These are phyloP conservation scores for Lactuca sativa DNA, from an alignment of 129 eudicot genomes.

Conservation along the genomic window DNA sequence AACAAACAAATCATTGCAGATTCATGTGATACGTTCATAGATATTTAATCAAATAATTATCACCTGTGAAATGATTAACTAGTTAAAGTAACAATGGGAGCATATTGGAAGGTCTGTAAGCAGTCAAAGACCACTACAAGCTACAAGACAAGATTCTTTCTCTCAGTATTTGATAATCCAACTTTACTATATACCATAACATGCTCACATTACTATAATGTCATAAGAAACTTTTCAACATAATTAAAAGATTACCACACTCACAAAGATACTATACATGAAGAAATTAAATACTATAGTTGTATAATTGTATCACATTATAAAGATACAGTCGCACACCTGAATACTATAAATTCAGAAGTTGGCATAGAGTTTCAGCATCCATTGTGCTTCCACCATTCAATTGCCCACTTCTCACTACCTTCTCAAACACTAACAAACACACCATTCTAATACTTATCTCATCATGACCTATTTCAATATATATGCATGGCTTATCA, in stretches of 20 bases:
- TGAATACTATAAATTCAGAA: conserved; percentile 51
- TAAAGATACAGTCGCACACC: conserved; percentile 18
- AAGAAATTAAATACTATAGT: background rate
- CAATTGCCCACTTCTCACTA: conserved; percentile 6
- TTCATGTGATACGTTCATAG: conserved; percentile 12
- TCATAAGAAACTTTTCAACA: background rate
- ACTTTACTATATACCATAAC: conserved; percentile 16
- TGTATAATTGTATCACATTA: background rate
- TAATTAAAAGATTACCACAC: background rate
- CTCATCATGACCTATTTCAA: conserved; percentile 37
- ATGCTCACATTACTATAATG: conserved; percentile 18
- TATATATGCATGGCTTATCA: conserved; percentile 18
- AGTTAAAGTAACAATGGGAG: conserved; percentile 38
- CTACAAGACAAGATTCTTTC: conserved; percentile 27
- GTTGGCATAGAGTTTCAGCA: conserved; percentile 32
- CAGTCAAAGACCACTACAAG: conserved; percentile 26
- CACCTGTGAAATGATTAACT: conserved; percentile 22
- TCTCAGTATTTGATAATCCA: conserved; percentile 7
- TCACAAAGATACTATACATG: background rate
- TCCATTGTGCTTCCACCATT: conserved; percentile 28
- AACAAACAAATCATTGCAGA: conserved; percentile 20
- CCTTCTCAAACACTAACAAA: conserved; percentile 2
- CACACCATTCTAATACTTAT: background rate
- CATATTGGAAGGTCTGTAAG: conserved; percentile 42
- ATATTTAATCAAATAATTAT: conserved; percentile 21